Evolutionary conservation across 768 basidiomycete genomes (phyloP), one percentile per base, ranked within the genome.

Genomic region (Amanita pseudoporphyria): DNA sequence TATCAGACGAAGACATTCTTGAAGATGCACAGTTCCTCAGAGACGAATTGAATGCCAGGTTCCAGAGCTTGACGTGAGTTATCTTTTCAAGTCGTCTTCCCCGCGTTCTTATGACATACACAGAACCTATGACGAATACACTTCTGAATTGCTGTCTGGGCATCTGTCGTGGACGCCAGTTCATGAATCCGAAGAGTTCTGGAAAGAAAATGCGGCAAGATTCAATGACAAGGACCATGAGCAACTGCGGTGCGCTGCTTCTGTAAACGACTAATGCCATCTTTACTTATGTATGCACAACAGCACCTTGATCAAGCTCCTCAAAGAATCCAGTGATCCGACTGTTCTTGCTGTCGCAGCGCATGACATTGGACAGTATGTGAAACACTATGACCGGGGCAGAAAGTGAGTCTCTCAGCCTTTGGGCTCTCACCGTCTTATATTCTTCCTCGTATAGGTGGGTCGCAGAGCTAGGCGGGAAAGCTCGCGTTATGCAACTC

Each of bases 101-200:
- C 21, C 47, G 9, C 39, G 52, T n/a, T 33, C 37, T 45, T 28
- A 33, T 1, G 13, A 30, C 26, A 12, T 41, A 50, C 7, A 42
- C 48, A 97, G 93, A 52, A 99, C 92, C 1, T 99, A 88, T 62
- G 96, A 98, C 62, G 94, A 97, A 65, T 99, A 97, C 60, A 79
- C 77, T 9, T 93, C 91, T 0, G 95, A 98, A 63, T 70, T 99
- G 26, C 71, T 80, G 14, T 89, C 87, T 4, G 93, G 94, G 1
- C 91, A 92, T 62, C 68, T 98, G 21, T 87, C 90, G 5, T 98
- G 96, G 96, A 83, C 89, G 4, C 94, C 95, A 10, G 87, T 91
- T 9, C 96, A 99, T 60, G 89, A 93, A 61, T 94, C 89, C 1
- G 95, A 97, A 53, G 82, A 91, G 31, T 99, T 99, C 70, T 99